Conservation (phyloP, 768 basidiomycete genomes). For the Boletus fagicola region DNA sequence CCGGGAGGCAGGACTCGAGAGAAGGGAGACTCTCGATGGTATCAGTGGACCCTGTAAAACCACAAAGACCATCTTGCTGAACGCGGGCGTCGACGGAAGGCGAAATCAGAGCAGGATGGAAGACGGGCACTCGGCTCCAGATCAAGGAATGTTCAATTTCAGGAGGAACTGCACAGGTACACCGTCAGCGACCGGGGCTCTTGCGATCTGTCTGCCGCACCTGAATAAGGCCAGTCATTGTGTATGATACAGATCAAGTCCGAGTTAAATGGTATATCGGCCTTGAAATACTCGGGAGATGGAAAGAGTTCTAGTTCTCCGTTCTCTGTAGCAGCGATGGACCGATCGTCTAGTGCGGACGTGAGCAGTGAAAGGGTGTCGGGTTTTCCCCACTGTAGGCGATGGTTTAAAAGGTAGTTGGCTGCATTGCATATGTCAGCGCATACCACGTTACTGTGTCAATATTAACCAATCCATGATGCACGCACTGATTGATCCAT, state of each 20-base stretch:
- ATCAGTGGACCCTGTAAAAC: conserved; percentile 64
- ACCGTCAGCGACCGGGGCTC: background rate
- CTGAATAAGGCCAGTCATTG: conserved; percentile 90
- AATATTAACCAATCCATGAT: background rate
- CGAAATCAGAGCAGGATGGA: conserved; percentile 57
- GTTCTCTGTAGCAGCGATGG: conserved; percentile 18
- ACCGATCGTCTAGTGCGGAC: conserved; percentile 46
- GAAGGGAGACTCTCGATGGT: conserved; percentile 60
- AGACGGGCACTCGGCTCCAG: conserved; percentile 75
- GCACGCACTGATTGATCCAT: conserved; percentile 65
- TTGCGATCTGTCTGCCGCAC: conserved; percentile 35
- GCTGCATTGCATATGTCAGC: conserved; percentile 37
- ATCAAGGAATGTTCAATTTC: conserved; percentile 74
- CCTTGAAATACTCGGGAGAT: conserved; percentile 60
- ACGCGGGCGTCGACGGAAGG: conserved; percentile 53
- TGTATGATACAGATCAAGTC: conserved; percentile 66
- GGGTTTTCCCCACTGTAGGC: conserved; percentile 73
- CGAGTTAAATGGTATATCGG: conserved; percentile 48
- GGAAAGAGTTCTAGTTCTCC: background rate
- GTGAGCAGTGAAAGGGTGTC: conserved; percentile 62
- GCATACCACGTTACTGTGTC: background rate
- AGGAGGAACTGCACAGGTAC: conserved; percentile 49
- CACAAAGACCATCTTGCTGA: conserved; percentile 76
- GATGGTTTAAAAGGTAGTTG: conserved; percentile 66
- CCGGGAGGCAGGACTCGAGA: conserved; percentile 55